phyloP scores from a whole-genome alignment of 2,329 filamentous ascomycete species.

The Chaetothyriales sp. region DNA sequence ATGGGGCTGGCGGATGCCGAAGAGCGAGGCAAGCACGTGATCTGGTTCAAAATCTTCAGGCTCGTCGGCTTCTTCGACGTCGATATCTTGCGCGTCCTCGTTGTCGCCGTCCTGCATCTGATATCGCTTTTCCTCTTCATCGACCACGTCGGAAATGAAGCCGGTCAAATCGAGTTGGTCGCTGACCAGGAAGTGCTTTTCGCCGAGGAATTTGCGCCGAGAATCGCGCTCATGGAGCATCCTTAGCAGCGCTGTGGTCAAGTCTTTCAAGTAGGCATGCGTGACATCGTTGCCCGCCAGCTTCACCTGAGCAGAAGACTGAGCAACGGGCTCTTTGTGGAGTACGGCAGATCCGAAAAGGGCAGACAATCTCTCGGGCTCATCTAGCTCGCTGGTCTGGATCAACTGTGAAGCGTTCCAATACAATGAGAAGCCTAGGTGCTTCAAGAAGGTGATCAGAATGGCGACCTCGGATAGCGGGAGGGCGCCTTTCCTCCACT shows the following conservation, averaged over 20 bases:
- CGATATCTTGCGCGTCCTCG: conserved; percentile 37
- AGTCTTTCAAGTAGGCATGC: conserved; percentile 62
- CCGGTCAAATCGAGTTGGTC: conserved; percentile 72
- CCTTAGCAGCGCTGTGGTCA: conserved; percentile 65
- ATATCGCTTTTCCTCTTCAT: conserved; percentile 68
- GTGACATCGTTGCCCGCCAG: conserved; percentile 57
- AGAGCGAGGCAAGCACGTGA: conserved; percentile 21
- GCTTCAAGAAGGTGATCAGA: conserved; percentile 75
- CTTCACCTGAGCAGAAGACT: background rate
- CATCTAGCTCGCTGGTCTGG: conserved; percentile 27
- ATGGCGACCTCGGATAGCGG: conserved; percentile 56
- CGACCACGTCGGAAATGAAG: conserved; percentile 74
- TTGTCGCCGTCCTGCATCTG: conserved; percentile 53
- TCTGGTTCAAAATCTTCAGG: conserved; percentile 38
- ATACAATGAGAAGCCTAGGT: conserved; percentile 76
- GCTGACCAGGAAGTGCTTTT: conserved; percentile 91
- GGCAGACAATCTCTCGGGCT: conserved; percentile 10
- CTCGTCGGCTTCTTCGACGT: conserved; percentile 29
- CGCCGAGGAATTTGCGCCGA: conserved; percentile 65
- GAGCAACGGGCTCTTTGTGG: conserved; percentile 27
- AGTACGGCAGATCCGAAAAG: conserved; percentile 16
- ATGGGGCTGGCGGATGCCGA: conserved; percentile 16
- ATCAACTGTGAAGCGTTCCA: conserved; percentile 61
- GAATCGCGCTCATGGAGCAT: conserved; percentile 93
- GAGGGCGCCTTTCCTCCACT: conserved; percentile 50